Conservation (phyloP, 2,329 filamentous ascomycete species). For the Penicillium sp. region DNA sequence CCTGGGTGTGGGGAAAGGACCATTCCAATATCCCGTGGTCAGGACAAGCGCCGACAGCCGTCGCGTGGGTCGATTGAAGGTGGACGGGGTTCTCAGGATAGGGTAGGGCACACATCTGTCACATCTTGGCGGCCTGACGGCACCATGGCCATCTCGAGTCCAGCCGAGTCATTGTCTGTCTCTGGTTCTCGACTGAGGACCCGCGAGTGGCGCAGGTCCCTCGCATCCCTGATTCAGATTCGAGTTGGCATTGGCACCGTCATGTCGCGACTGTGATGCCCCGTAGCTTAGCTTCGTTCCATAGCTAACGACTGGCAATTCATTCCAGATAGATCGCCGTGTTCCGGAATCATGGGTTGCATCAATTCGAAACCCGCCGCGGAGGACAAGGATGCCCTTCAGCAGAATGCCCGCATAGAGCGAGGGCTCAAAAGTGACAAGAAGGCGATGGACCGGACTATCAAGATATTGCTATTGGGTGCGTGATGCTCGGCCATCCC, state of each 20-base stretch:
- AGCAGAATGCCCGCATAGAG: constrained; percentile 67
- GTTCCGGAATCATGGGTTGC: constrained; percentile 41
- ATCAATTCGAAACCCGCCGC: constrained; percentile 41
- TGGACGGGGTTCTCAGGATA: constrained; percentile 6
- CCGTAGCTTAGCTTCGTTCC: neutral
- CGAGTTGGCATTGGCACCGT: neutral
- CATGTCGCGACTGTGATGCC: constrained; percentile 1
- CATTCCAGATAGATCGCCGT: constrained; percentile 4
- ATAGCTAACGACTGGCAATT: constrained; percentile 7
- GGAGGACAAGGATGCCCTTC: constrained; percentile 40
- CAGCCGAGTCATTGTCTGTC: constrained; percentile 5
- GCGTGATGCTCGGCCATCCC: constrained; percentile 32
- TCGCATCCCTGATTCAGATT: constrained; percentile 26
- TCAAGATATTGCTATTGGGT: constrained; percentile 93
- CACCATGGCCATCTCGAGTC: constrained; percentile 1
- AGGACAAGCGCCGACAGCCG: neutral
- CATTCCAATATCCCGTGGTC: constrained; percentile 12
- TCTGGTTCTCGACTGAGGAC: constrained; percentile 5
- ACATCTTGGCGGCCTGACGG: neutral
- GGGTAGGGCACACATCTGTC: constrained; percentile 8
- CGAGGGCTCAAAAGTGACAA: constrained; percentile 79
- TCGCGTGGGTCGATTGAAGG: constrained; percentile 1
- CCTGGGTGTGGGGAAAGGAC: constrained; percentile 20
- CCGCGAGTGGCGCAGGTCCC: constrained; percentile 5
- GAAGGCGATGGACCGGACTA: constrained; percentile 77